Base-by-base conservation (phyloP, 1,139 yeast genomes). In the Geotrichum europaeum region DNA sequence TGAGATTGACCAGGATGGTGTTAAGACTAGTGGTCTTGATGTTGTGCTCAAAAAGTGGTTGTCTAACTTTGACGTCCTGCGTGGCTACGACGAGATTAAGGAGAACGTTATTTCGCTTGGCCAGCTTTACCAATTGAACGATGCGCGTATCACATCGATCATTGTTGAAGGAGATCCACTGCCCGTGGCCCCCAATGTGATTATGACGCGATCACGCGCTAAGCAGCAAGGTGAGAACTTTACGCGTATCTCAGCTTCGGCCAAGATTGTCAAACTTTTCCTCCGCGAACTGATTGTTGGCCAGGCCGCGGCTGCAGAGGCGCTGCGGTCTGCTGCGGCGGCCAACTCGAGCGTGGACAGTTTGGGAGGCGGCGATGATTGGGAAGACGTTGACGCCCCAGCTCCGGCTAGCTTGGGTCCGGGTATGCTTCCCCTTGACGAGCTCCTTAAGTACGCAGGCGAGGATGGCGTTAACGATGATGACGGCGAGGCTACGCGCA, bases 131-230 rank as follows among this genome's bases (percentile, higher is more conserved):
- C 77, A 84, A 30, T 75, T 86, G 24, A 77, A 81, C 34, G 92
- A 88, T 65, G 69, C 78, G 1, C 74, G 85, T 45, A 72, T 89
- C 9, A 78, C 79, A 56, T 66, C 71, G 0, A 72, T 89, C 9
- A 65, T 75, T 12, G 96, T 92, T 0, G 83, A 90, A 67, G 97
- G 96, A 4, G 96, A 91, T 63, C 77, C 86, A 13, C 78, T 87
- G 24, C 87, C 89, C 0, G 81, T 84, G 64, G 79, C 83, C 34
- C 81, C 81, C 1, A 83, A 83, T 60, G 70, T 84, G 45, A 91
- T 92, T 52, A 75, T 90, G 9, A 94, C 98, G 0, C 80, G 99
- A 67, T 89, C 97, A 0, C 87, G 85, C 85, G 84, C 96, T 13
- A 54, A 57, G 40, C 58, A 57, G 51, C 51, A 59, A 81, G 87